Conservation (phyloP, 352 stramenopile species). For the Globisporangium cederbergense region DNA sequence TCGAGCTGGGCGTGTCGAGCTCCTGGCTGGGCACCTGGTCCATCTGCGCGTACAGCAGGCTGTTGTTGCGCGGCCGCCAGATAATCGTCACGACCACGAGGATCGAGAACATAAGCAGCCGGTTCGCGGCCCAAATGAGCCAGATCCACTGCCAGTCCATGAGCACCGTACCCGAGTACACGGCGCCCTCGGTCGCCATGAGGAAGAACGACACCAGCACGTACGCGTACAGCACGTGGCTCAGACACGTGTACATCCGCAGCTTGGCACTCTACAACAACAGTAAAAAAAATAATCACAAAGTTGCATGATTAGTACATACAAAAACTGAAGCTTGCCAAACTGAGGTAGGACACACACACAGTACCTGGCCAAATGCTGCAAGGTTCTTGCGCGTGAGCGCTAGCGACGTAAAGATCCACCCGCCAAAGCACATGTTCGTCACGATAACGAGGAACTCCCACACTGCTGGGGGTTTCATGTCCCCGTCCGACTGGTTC, state of each 20-base stretch:
- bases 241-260: conserved; percentile 67
- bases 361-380: conserved; percentile 64
- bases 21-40: conserved; percentile 76
- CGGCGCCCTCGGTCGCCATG: conserved; percentile 65
- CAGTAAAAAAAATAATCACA: background rate
- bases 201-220: conserved; percentile 70
- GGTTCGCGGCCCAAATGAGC: conserved; percentile 76
- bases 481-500: conserved; percentile 72
- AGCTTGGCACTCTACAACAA: conserved; percentile 61
- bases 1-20: conserved; percentile 42
- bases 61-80: conserved; percentile 70
- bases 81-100: conserved; percentile 66
- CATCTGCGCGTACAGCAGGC: conserved; percentile 69
- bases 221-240: conserved; percentile 55
- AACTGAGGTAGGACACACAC: background rate
- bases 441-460: conserved; percentile 74
- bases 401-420: conserved; percentile 81
- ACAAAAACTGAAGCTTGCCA: too few species aligned
- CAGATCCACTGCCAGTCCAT: conserved; percentile 74
- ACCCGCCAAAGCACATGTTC: conserved; percentile 78
- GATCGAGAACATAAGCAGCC: conserved; percentile 64
- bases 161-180: conserved; percentile 68
- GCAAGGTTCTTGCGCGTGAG: conserved; percentile 80
- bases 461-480: conserved; percentile 64
- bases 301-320: background rate